Percentiles rank a stretch among this genome's conserved stretches.
These are phyloP conservation scores for Backusella westeae DNA, from an alignment of 192 early-diverging fungal genomes.

Conservation along the genomic window DNA sequence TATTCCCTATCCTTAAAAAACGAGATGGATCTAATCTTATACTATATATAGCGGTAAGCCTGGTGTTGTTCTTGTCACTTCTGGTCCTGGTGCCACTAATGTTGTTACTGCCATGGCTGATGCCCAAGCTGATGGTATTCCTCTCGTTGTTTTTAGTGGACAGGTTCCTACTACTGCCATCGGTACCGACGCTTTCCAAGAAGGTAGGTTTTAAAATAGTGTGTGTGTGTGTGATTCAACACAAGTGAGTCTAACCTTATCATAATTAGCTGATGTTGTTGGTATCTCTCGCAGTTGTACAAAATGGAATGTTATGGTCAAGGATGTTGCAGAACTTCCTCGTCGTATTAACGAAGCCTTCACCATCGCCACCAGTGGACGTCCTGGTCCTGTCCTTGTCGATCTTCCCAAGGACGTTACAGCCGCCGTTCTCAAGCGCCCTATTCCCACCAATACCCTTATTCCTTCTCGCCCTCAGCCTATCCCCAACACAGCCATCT, in stretches of 20 bases:
- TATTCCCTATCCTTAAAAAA: background rate
- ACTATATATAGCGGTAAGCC: conserved; percentile 64
- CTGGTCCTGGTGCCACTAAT: conserved; percentile 97
- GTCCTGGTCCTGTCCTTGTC: conserved; percentile 96
- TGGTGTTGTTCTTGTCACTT: conserved; percentile 75
- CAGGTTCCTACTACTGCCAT: conserved; percentile 92
- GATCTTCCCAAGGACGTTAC: conserved; percentile 99
- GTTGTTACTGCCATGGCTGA: conserved; percentile 97
- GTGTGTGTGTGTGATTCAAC: background rate
- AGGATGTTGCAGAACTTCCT: conserved; percentile 92
- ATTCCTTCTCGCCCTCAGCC: conserved; percentile 70
- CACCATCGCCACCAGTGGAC: conserved; percentile 91
- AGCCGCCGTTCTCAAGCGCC: conserved; percentile 78
- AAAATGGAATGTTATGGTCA: conserved; percentile 99
- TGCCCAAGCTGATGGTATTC: conserved; percentile 91
- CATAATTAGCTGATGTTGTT: conserved; percentile 79
- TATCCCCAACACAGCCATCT: conserved; percentile 49
- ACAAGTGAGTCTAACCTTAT: background rate
- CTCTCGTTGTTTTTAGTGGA: conserved; percentile 93
- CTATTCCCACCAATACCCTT: conserved; percentile 74
- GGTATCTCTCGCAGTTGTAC: conserved; percentile 96
- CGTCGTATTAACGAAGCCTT: conserved; percentile 98
- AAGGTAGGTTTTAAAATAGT: conserved; percentile 39
- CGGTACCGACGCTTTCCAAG: conserved; percentile 97
- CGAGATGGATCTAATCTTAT: conserved; percentile 15